Evolutionary conservation across 139 green algal species (phyloP).

Genomic region (Bryopsis sp.): DNA sequence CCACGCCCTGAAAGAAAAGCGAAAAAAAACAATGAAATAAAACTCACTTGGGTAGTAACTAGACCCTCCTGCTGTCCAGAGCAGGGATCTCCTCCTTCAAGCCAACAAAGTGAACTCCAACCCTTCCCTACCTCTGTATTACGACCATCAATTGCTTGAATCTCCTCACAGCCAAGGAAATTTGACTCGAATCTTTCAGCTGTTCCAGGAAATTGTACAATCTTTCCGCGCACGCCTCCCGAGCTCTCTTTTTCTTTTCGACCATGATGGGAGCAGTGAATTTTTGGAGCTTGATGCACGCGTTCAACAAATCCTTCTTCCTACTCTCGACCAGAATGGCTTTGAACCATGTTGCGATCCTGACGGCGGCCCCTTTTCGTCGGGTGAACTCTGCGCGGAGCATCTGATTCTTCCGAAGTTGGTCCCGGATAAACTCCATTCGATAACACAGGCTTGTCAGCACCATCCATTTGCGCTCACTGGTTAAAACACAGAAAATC

Average conservation of each 20-base stretch:
- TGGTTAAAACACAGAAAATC: too few species aligned
- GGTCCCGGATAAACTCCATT: not conserved
- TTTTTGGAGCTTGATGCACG: not conserved
- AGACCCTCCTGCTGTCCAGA: too few species aligned
- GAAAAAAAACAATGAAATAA: too few species aligned
- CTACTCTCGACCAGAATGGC: not conserved
- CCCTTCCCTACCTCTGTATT: not conserved
- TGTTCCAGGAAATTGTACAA: not conserved
- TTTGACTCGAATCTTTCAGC: not conserved
- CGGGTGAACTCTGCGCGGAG: not conserved
- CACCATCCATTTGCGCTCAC: too few species aligned
- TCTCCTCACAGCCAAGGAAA: not conserved
- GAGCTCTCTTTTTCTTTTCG: not conserved
- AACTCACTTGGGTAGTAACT: too few species aligned
- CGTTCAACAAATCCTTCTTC: not conserved
- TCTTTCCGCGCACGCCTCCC: not conserved
- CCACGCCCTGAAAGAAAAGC: too few species aligned
- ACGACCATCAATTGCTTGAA: not conserved
- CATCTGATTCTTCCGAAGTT: not conserved
- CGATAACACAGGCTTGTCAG: not conserved
- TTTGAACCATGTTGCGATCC: conserved; percentile 8
- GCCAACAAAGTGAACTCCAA: too few species aligned
- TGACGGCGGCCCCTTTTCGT: not conserved
- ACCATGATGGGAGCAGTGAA: not conserved
- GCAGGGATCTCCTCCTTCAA: too few species aligned